phyloP scores from a whole-genome alignment of 73 alveolate species.

The Breviolum minutum region DNA sequence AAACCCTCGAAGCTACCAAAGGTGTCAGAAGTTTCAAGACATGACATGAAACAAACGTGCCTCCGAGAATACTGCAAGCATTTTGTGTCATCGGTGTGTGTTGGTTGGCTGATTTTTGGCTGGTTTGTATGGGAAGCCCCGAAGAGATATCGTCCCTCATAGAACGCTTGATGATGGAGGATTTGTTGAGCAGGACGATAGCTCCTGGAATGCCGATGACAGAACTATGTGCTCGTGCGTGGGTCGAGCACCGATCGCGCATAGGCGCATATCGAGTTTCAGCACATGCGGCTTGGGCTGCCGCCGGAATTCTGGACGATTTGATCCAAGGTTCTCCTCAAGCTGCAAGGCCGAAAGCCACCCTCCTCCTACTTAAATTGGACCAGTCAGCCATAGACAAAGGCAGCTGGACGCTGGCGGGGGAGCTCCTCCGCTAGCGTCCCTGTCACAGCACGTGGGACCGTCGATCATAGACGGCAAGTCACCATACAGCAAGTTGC shows the following conservation, averaged over 20 bases:
- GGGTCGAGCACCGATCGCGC: neutral
- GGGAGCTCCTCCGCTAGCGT: neutral
- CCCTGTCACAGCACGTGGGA: neutral
- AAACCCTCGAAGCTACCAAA: too few relatives aligned
- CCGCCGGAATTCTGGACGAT: neutral
- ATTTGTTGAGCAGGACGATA: neutral
- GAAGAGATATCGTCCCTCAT: neutral
- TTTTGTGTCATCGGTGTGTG: too few relatives aligned
- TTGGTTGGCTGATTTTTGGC: too few relatives aligned
- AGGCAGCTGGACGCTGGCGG: neutral
- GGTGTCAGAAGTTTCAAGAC: too few relatives aligned
- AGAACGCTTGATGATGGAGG: neutral
- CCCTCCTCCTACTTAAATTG: neutral
- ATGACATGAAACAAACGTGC: too few relatives aligned
- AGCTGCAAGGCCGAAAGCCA: neutral
- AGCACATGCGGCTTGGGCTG: neutral
- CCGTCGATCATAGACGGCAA: neutral
- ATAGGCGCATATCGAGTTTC: neutral
- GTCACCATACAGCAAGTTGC: neutral
- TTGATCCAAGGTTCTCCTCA: neutral
- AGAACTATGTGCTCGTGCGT: neutral
- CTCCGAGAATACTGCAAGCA: too few relatives aligned
- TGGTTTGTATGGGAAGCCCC: neutral
- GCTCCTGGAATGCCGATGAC: neutral
- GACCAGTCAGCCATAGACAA: neutral